phyloP scores from a whole-genome alignment of 148 eudicot genomes.

The Spergularia marina region DNA sequence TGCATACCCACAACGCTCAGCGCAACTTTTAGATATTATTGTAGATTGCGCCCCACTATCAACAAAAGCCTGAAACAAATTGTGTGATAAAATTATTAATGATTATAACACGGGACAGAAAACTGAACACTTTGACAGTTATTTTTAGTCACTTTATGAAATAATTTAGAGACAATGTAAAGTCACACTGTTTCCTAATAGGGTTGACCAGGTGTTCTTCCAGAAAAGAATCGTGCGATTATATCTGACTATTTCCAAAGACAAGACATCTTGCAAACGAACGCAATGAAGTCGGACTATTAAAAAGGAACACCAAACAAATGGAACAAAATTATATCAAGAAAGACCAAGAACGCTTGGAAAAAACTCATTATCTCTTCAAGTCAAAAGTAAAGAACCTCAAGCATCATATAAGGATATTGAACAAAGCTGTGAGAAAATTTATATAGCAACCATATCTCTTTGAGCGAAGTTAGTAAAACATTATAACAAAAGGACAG shows the following conservation, averaged over 20 bases:
- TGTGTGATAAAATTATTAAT: neutral
- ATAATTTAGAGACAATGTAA: neutral
- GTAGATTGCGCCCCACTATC: constrained; percentile 99
- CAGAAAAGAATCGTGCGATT: neutral
- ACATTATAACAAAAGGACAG: neutral
- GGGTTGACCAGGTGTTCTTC: constrained; percentile 2
- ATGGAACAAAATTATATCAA: neutral
- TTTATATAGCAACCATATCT: neutral
- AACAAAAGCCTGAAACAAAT: constrained; percentile 77
- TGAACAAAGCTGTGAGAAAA: neutral
- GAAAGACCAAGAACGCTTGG: neutral
- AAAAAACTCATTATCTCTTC: too few species aligned
- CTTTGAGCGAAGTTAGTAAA: neutral
- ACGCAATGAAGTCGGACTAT: neutral
- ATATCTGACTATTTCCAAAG: neutral
- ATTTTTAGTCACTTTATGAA: neutral
- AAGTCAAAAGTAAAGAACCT: too few species aligned
- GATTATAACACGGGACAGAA: neutral
- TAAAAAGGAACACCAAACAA: neutral
- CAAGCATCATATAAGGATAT: neutral
- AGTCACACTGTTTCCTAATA: neutral
- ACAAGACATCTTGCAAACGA: neutral
- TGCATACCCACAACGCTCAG: constrained; percentile 95
- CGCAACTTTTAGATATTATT: constrained; percentile 93
- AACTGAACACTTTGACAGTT: neutral